These are phyloP conservation scores for Colletotrichum graminicola DNA, from an alignment of 2,329 filamentous ascomycete genomes.

Conservation along the genomic window DNA sequence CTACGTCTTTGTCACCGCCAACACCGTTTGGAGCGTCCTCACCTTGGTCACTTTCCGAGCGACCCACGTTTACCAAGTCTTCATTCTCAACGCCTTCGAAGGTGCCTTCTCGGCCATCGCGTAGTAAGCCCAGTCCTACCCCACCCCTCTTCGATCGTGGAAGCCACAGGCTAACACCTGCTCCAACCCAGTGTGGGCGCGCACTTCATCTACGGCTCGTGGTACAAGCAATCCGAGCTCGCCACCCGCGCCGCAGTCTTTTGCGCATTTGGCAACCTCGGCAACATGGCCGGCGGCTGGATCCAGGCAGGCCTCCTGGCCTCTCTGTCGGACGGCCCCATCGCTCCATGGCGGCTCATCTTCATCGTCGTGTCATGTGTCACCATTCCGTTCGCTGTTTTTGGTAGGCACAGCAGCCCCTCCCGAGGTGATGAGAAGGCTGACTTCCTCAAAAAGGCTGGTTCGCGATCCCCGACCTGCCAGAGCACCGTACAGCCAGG, in stretches of 20 bases:
- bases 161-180: conserved; percentile 45
- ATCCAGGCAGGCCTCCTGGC: conserved; percentile 57
- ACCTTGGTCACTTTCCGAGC: conserved; percentile 58
- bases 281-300: conserved; percentile 59
- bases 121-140: conserved; percentile 49
- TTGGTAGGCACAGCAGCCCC: conserved; percentile 47
- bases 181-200: conserved; percentile 48
- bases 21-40: conserved; percentile 58
- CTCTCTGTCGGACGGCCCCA: conserved; percentile 50
- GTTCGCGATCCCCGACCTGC: conserved; percentile 59
- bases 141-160: too few species aligned
- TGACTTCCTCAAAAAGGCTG: conserved; percentile 50
- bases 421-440: neutral
- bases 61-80: conserved; percentile 57
- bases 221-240: conserved; percentile 59
- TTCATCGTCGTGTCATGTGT: conserved; percentile 58
- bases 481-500: conserved; percentile 55
- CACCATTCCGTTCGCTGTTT: conserved; percentile 56
- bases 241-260: conserved; percentile 57
- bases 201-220: conserved; percentile 59
- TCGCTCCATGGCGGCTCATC: conserved; percentile 58
- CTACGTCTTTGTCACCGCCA: conserved; percentile 50
- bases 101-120: conserved; percentile 58
- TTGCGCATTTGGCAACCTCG: conserved; percentile 57
- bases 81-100: conserved; percentile 58